A percentile compares a stretch with the other conserved stretches of the same genome.
These are phyloP conservation scores for Nepenthes mirabilis DNA, from an alignment of 148 eudicot genomes.

Conservation along the genomic window DNA sequence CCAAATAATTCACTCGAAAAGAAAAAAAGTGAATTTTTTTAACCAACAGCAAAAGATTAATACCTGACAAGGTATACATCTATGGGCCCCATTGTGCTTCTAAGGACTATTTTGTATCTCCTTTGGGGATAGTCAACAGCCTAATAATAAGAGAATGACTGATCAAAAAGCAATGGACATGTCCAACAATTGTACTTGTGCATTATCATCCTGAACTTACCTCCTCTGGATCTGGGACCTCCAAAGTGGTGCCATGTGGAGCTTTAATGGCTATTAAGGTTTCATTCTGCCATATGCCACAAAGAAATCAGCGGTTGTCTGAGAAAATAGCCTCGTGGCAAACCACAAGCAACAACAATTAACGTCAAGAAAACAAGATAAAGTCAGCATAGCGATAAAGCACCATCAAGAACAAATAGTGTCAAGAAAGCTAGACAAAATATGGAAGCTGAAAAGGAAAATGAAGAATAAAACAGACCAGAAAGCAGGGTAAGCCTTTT, in stretches of 20 bases:
- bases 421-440: neutral
- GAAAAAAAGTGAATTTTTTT: neutral
- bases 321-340: neutral
- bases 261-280: slow-evolving; percentile 75
- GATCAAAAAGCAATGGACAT: neutral
- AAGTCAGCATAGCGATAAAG: neutral
- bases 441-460: neutral
- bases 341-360: neutral
- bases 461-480: slow-evolving; percentile 28
- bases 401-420: neutral
- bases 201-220: slow-evolving; percentile 20
- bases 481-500: slow-evolving; percentile 80
- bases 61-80: slow-evolving; percentile 99
- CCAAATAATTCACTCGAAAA: neutral
- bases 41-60: neutral
- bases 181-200: neutral
- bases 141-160: slow-evolving; percentile 15
- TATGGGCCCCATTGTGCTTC: slow-evolving; percentile 98
- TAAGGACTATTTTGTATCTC: slow-evolving; percentile 83
- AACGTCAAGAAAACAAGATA: neutral
- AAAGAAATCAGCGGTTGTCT: slow-evolving; percentile 1
- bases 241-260: slow-evolving; percentile 75
- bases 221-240: slow-evolving; percentile 43
- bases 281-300: slow-evolving; percentile 51
- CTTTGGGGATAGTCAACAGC: slow-evolving; percentile 84